Conservation (phyloP, 2,329 filamentous ascomycete species). For the Pyrenophora graminea region DNA sequence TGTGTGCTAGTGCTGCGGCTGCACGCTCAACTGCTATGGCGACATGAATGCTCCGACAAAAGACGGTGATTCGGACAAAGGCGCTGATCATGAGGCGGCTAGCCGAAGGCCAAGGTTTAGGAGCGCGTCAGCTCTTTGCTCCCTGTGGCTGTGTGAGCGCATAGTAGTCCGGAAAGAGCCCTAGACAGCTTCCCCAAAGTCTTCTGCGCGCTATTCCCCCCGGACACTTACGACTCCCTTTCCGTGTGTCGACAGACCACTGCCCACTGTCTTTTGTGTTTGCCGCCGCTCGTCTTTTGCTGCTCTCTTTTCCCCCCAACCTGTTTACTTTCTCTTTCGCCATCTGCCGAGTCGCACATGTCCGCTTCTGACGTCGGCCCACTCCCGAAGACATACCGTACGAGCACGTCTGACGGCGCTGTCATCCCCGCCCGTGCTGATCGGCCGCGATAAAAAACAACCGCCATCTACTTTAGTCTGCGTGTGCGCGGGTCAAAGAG, state of each 20-base stretch:
- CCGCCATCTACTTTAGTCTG: not conserved
- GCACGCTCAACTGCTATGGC: constrained; percentile 7
- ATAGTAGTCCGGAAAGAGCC: constrained; percentile 6
- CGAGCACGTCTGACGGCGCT: constrained; percentile 5
- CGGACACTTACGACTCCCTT: constrained; percentile 7
- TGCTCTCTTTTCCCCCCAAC: constrained; percentile 12
- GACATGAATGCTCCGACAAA: constrained; percentile 8
- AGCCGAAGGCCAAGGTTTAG: constrained; percentile 17
- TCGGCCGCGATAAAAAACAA: constrained; percentile 5
- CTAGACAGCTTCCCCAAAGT: not conserved
- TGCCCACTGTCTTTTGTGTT: constrained; percentile 13
- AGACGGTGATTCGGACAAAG: constrained; percentile 2
- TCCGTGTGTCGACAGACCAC: constrained; percentile 3
- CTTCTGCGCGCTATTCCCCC: constrained; percentile 17
- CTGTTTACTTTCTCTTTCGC: constrained; percentile 25
- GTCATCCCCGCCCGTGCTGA: constrained; percentile 7
- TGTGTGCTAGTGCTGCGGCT: constrained; percentile 1
- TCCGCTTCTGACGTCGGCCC: constrained; percentile 24
- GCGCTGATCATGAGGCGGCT: constrained; percentile 18
- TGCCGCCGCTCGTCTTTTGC: constrained; percentile 1
- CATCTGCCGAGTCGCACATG: constrained; percentile 37
- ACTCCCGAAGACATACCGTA: constrained; percentile 13
- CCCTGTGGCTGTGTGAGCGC: constrained; percentile 14
- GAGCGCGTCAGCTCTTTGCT: constrained; percentile 23
- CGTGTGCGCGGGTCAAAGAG: constrained; percentile 11